A percentile compares a stretch with the other conserved stretches of the same genome.
Evolutionary conservation across 2,329 filamentous ascomycete genomes (phyloP).

Genomic region (Fusarium pilosicola): DNA sequence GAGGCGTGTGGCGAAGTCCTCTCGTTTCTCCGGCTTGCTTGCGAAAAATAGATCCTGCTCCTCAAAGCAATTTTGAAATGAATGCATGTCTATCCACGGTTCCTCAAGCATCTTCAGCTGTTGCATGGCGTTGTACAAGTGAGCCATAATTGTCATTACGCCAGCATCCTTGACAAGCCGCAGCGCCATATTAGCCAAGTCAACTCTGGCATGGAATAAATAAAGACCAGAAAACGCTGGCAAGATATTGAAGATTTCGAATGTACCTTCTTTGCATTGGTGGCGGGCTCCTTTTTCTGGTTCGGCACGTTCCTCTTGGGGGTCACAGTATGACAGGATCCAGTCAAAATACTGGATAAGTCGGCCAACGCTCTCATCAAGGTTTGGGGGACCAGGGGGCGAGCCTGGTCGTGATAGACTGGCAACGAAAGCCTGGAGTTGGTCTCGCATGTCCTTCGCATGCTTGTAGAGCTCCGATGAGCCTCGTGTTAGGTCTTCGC

Average conservation of each 20-base stretch:
- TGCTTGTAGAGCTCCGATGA: neutral
- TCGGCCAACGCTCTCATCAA: neutral
- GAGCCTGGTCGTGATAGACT: neutral
- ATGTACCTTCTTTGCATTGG: neutral
- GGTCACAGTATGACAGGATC: neutral
- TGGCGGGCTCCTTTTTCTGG: neutral
- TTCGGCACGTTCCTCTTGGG: neutral
- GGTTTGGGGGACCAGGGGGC: neutral
- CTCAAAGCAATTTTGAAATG: neutral
- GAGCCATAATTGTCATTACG: neutral
- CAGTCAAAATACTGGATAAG: neutral
- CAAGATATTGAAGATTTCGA: neutral
- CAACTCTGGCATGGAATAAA: neutral
- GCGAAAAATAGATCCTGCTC: neutral
- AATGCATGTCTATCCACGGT: neutral
- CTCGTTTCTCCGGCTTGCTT: neutral
- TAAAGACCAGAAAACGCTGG: neutral
- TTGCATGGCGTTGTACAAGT: neutral
- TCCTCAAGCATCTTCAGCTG: neutral
- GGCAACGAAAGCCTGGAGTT: neutral
- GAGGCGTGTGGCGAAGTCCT: neutral
- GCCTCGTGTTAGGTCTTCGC: neutral
- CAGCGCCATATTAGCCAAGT: neutral
- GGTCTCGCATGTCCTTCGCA: neutral
- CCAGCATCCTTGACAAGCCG: neutral